phyloP scores from a whole-genome alignment of 1,284 basidiomycete species.

The Gomphus sp. region DNA sequence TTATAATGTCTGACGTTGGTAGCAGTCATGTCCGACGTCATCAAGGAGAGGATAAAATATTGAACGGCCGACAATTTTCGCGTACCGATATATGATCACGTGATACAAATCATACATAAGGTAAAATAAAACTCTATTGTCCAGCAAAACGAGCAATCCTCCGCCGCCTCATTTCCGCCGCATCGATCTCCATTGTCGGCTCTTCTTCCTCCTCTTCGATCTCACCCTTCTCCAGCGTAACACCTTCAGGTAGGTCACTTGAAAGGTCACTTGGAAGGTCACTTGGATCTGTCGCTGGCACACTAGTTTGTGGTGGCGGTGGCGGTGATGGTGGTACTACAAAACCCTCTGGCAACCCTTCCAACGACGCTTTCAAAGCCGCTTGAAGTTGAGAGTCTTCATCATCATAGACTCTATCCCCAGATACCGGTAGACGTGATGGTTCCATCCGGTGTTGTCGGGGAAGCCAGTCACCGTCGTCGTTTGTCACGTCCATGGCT shows the following conservation, averaged over 20 bases:
- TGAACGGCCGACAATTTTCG: not conserved
- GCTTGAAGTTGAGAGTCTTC: slow-evolving; percentile 83
- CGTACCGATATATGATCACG: not conserved
- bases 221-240: slow-evolving; percentile 20
- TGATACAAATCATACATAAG: not conserved
- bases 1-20: not conserved
- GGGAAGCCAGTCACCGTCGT: slow-evolving; percentile 13
- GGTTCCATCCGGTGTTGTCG: not conserved
- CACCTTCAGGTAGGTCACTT: slow-evolving; percentile 8
- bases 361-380: slow-evolving; percentile 75
- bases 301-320: slow-evolving; percentile 21
- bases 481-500: slow-evolving; percentile 15
- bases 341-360: slow-evolving; percentile 51
- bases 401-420: slow-evolving; percentile 61
- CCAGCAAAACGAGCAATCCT: slow-evolving; percentile 71
- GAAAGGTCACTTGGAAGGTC: slow-evolving; percentile 10
- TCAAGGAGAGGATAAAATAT: not conserved
- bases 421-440: slow-evolving; percentile 16
- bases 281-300: slow-evolving; percentile 12
- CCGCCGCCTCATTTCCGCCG: slow-evolving; percentile 72
- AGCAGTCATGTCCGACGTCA: not conserved
- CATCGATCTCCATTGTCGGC: slow-evolving; percentile 31
- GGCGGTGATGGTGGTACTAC: slow-evolving; percentile 25
- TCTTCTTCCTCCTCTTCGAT: slow-evolving; percentile 20
- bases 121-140: slow-evolving; percentile 13